These are phyloP conservation scores for Trifolium dubium DNA, from an alignment of 306 rosid species.

Conservation along the genomic window DNA sequence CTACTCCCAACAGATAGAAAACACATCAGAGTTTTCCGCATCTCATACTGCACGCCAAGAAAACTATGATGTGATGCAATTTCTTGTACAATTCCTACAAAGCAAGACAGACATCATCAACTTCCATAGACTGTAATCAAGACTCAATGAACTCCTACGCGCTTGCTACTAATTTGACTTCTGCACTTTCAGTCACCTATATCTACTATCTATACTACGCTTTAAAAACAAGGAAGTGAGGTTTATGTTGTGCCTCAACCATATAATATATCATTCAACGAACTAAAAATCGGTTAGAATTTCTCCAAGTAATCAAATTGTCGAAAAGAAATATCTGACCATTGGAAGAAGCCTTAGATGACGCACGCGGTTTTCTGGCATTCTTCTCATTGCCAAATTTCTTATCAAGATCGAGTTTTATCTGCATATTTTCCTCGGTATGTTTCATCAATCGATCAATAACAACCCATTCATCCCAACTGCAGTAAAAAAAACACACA, in stretches of 20 bases:
- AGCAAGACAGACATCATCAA: conserved; percentile 7
- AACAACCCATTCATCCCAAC: conserved; percentile 95
- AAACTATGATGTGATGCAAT: conserved; percentile 1
- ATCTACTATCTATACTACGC: not conserved
- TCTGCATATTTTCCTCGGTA: conserved; percentile 62
- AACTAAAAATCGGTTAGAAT: conserved; percentile 13
- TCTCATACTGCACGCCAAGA: conserved; percentile 24
- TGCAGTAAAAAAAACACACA: conserved; percentile 38
- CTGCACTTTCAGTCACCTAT: not conserved
- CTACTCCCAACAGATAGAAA: conserved; percentile 16
- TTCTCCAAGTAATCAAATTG: conserved; percentile 8
- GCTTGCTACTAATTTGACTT: not conserved
- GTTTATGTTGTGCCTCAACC: not conserved
- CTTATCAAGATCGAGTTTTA: conserved; percentile 44
- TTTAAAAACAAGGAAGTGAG: not conserved
- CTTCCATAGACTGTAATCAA: conserved; percentile 9
- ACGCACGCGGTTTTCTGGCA: conserved; percentile 41
- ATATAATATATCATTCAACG: not conserved
- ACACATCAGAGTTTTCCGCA: not conserved
- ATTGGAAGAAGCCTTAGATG: conserved; percentile 51
- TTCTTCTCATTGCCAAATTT: conserved; percentile 54
- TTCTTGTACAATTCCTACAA: conserved; percentile 11
- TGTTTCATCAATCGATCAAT: conserved; percentile 69
- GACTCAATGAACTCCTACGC: not conserved
- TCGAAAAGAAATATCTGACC: conserved; percentile 49